Base-by-base conservation (phyloP, 306 rosid genomes). In the Prunus kanzakura region DNA sequence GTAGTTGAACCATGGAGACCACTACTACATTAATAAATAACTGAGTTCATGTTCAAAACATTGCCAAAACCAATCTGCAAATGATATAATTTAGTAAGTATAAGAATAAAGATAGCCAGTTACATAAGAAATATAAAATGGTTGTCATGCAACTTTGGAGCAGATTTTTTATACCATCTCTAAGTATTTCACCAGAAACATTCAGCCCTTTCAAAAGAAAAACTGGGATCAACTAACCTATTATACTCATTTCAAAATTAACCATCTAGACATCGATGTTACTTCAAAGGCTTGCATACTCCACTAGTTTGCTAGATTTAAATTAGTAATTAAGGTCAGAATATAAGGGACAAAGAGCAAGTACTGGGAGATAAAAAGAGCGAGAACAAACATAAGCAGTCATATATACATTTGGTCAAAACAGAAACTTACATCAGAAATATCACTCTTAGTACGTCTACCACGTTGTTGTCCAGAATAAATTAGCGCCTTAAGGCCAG, bases 401-500 rank as follows among this genome's bases (percentile, higher is more conserved):
- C 62, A 8, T 27, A 19, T 22, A 25, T 69, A 27, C 58, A 76
- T 16, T 73, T 72, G n/a, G 63, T 68, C 75, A 12, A 71, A 61
- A 55, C 11, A 25, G 67, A 80, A 68, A 80, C 98, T 92, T 81
- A 95, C 98, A 76, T 87, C 86, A 29, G 66, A 77, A 60, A 85
- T 49, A 27, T 92, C 92, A 84, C 97, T 90, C 86, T 58, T 79
- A 61, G 82, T 61, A 76, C 74, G 86, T 76, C 85, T 86, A 57
- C 12, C 16, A 47, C 61, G 86, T 3, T 68, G 88, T 82, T 72
- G 41, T 73, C 90, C 86, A 32, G 87, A 11, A 78, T 91, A 81
- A 80, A 92, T 88, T 81, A 95, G 82, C 72, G 89, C 82, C 84
- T 89, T 87, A 69, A 95, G 97, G 76, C 91, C 87, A 63, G 82